Conservation (phyloP, 306 rosid species). For the Rosa multiflora region DNA sequence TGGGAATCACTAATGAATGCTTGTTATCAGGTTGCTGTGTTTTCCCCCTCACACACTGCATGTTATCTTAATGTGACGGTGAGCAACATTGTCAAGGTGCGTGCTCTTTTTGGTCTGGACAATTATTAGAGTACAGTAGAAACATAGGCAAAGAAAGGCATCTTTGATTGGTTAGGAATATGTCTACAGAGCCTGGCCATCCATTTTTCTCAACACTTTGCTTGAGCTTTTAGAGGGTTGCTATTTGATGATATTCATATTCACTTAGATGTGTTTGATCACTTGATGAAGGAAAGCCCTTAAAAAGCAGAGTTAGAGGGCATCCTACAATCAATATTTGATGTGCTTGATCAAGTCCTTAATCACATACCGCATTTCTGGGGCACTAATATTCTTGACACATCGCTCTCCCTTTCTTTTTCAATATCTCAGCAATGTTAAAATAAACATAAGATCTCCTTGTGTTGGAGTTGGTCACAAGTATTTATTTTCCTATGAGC, state of each 20-base stretch:
- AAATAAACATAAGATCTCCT: background rate
- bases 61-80: constrained; percentile 64
- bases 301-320: background rate
- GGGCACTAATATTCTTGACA: background rate
- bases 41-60: constrained; percentile 55
- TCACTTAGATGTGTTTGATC: background rate
- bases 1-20: constrained; percentile 7
- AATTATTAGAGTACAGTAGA: background rate
- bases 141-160: background rate
- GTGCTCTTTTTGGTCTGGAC: constrained; percentile 13
- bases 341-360: background rate
- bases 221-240: background rate
- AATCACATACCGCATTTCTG: background rate
- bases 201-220: background rate
- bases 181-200: background rate
- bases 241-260: background rate
- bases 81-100: constrained; percentile 67
- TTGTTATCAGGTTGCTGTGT: constrained; percentile 63
- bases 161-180: background rate
- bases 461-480: background rate
- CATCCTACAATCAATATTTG: background rate
- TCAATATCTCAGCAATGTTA: background rate
- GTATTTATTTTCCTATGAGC: background rate
- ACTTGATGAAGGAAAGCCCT: background rate
- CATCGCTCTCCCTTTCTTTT: background rate